These are phyloP conservation scores for Sphenostylis stenocarpa DNA, from an alignment of 306 rosid species.

Conservation along the genomic window DNA sequence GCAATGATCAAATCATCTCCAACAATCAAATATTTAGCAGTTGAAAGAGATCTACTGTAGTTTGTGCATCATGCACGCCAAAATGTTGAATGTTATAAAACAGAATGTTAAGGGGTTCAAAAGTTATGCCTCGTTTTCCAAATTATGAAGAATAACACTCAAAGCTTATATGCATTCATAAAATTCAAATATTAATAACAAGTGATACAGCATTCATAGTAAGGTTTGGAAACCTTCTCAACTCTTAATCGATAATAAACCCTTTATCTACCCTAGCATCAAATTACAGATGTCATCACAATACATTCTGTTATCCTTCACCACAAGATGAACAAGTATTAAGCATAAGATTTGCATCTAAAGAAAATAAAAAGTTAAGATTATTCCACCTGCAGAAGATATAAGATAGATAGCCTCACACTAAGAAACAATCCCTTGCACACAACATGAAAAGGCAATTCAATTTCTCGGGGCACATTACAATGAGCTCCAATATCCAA, in stretches of 20 bases:
- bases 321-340: background rate
- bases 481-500: background rate
- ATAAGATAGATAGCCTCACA: background rate
- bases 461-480: background rate
- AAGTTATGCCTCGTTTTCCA: background rate
- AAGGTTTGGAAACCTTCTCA: background rate
- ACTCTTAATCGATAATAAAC: background rate
- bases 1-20: background rate
- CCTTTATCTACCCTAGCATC: constrained; percentile 1
- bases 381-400: constrained; percentile 15
- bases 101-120: constrained; percentile 14
- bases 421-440: background rate
- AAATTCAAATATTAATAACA: background rate
- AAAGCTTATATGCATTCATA: background rate
- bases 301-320: background rate
- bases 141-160: background rate
- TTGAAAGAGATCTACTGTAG: background rate
- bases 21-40: constrained; percentile 6
- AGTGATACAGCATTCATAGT: background rate
- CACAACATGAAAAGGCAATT: constrained; percentile 3
- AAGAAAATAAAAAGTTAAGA: background rate
- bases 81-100: background rate
- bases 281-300: constrained; percentile 1
- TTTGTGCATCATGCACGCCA: background rate
- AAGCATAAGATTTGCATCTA: background rate